These are phyloP conservation scores for Yarrowia sp. DNA, from an alignment of 805 yeast species.

Conservation along the genomic window DNA sequence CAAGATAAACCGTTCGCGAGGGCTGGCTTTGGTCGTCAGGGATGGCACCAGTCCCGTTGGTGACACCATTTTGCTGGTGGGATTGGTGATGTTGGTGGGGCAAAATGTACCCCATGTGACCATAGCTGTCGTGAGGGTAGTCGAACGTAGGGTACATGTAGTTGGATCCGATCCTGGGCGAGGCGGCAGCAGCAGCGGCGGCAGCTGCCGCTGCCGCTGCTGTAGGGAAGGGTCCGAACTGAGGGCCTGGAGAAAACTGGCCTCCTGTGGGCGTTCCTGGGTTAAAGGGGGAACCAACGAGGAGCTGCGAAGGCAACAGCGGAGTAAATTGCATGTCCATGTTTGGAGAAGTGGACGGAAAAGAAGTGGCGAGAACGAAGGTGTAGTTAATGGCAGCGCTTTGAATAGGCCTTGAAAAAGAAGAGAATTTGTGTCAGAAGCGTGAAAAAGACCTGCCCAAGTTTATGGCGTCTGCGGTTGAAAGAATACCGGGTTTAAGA, in stretches of 20 bases:
- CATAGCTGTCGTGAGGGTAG: conserved; percentile 20
- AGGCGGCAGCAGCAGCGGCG: conserved; percentile 36
- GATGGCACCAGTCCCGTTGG: conserved; percentile 32
- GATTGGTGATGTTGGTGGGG: conserved; percentile 40
- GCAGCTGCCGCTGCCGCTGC: conserved; percentile 41
- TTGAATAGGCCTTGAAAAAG: neutral
- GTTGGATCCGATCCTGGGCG: conserved; percentile 33
- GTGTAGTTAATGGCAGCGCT: neutral
- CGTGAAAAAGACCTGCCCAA: conserved; percentile 12
- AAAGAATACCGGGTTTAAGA: conserved; percentile 20
- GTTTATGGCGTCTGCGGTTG: conserved; percentile 5
- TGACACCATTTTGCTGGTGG: conserved; percentile 36
- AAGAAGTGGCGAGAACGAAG: conserved; percentile 4
- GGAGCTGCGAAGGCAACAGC: conserved; percentile 50
- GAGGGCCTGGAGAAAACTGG: conserved; percentile 44
- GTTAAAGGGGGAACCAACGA: conserved; percentile 51
- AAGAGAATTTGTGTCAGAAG: conserved; percentile 15
- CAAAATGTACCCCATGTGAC: conserved; percentile 39
- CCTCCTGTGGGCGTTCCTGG: conserved; percentile 49
- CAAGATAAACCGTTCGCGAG: conserved; percentile 83
- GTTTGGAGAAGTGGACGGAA: conserved; percentile 43
- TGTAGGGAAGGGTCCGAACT: conserved; percentile 36
- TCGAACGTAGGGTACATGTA: conserved; percentile 30
- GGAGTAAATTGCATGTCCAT: conserved; percentile 49
- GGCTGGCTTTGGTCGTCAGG: conserved; percentile 22